Percentiles rank a stretch among this genome's conserved stretches.
Conservation (phyloP, 192 early-diverging fungal species). For the Pilaira anomala region DNA sequence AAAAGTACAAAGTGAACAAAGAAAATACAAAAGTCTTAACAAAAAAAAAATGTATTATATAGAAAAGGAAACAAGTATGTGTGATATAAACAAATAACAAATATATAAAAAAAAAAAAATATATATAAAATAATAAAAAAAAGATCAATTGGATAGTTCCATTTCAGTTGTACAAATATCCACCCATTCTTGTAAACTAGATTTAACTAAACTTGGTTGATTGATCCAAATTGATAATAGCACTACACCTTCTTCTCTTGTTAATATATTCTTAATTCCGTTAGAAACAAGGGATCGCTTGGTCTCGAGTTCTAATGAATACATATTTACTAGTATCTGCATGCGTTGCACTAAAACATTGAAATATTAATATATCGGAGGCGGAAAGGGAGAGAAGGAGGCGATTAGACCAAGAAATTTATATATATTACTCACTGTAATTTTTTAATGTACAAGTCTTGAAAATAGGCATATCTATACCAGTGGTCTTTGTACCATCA, state of each 20-base stretch:
- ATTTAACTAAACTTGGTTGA: conserved; percentile 24
- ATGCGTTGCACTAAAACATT: conserved; percentile 6
- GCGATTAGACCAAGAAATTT: no score
- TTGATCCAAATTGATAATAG: conserved; percentile 35
- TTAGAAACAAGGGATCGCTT: conserved; percentile 12
- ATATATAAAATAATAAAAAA: neutral
- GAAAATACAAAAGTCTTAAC: no score
- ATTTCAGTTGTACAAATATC: conserved; percentile 33
- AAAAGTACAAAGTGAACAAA: neutral
- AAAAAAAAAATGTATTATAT: neutral
- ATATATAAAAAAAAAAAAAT: neutral
- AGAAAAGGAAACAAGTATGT: no score
- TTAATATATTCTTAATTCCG: conserved; percentile 14
- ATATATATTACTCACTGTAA: conserved; percentile 29
- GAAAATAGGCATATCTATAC: conserved; percentile 15
- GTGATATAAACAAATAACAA: neutral
- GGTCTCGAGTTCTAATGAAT: conserved; percentile 18
- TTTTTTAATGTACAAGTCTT: conserved; percentile 25
- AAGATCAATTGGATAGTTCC: neutral
- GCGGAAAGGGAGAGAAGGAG: no score
- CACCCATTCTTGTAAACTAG: conserved; percentile 19
- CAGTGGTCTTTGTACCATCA: neutral
- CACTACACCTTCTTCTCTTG: conserved; percentile 28
- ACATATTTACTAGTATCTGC: conserved; percentile 25
- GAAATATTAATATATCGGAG: neutral